Percentiles rank a stretch among this genome's conserved stretches.
Evolutionary conservation across 768 basidiomycete genomes (phyloP).

Genomic region (Phanerochaete carnosa): DNA sequence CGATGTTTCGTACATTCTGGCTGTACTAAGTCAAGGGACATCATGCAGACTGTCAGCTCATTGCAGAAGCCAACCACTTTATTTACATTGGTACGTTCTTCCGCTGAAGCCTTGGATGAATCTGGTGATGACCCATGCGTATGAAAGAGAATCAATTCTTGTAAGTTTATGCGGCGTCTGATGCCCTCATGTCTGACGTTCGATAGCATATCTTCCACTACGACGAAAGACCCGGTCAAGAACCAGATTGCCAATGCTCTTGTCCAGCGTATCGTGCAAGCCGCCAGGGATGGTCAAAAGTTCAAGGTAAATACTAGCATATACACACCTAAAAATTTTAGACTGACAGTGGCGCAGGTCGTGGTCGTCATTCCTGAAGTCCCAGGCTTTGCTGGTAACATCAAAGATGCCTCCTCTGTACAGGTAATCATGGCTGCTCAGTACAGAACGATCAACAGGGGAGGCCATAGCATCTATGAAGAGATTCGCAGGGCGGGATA

Average conservation of each 20-base stretch:
- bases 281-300: constrained; percentile 62
- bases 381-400: constrained; percentile 85
- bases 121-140: neutral
- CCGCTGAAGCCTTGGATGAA: neutral
- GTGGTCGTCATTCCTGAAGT: constrained; percentile 87
- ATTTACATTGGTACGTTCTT: constrained; percentile 83
- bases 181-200: neutral
- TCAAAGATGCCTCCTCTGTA: constrained; percentile 60
- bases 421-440: constrained; percentile 88
- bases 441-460: constrained; percentile 87
- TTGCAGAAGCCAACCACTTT: constrained; percentile 80
- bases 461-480: constrained; percentile 84
- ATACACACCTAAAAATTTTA: neutral
- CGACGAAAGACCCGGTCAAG: constrained; percentile 56
- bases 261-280: constrained; percentile 81
- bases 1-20: neutral
- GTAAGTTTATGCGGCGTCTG: constrained; percentile 40
- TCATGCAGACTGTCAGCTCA: constrained; percentile 66
- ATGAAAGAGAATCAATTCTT: constrained; percentile 79
- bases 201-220: constrained; percentile 73
- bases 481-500: constrained; percentile 71
- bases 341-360: constrained; percentile 44
- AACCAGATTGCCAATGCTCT: constrained; percentile 85
- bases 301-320: constrained; percentile 59
- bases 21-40: neutral